phyloP scores from a whole-genome alignment of 805 yeast genomes.

The Cyberlindnera petersonii region DNA sequence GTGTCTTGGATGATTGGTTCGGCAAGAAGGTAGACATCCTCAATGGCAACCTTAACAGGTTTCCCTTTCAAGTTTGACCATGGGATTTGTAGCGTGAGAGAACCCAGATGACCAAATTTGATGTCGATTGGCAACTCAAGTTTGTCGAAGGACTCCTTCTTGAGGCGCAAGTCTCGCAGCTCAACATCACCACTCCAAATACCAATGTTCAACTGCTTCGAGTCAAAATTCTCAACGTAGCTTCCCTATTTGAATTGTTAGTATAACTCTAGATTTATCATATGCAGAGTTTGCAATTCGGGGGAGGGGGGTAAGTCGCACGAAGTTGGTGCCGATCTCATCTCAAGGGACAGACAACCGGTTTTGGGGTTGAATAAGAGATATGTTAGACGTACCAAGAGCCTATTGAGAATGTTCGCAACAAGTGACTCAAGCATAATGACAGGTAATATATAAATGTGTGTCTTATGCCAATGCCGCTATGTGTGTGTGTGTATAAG shows the following conservation, averaged over 20 bases:
- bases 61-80: conserved; percentile 93
- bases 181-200: conserved; percentile 98
- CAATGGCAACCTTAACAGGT: conserved; percentile 84
- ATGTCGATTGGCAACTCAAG: conserved; percentile 85
- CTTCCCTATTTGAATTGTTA: conserved; percentile 38
- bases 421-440: conserved; percentile 63
- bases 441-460: background rate
- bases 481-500: background rate
- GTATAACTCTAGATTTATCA: too few species aligned
- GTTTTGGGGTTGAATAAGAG: too few species aligned
- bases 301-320: too few species aligned
- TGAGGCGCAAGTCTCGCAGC: conserved; percentile 68
- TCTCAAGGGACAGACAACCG: background rate
- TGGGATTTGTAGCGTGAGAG: conserved; percentile 85
- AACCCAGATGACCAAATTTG: conserved; percentile 85
- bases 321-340: background rate
- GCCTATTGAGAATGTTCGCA: conserved; percentile 57
- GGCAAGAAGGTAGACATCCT: conserved; percentile 82
- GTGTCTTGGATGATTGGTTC: conserved; percentile 62
- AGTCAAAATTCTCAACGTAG: conserved; percentile 92
- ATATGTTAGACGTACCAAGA: conserved; percentile 33
- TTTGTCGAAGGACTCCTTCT: conserved; percentile 85
- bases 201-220: conserved; percentile 91
- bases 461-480: background rate
- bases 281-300: too few species aligned